phyloP scores from a whole-genome alignment of 495 filamentous ascomycete genomes.

The Staphylotrichum tortipilum region DNA sequence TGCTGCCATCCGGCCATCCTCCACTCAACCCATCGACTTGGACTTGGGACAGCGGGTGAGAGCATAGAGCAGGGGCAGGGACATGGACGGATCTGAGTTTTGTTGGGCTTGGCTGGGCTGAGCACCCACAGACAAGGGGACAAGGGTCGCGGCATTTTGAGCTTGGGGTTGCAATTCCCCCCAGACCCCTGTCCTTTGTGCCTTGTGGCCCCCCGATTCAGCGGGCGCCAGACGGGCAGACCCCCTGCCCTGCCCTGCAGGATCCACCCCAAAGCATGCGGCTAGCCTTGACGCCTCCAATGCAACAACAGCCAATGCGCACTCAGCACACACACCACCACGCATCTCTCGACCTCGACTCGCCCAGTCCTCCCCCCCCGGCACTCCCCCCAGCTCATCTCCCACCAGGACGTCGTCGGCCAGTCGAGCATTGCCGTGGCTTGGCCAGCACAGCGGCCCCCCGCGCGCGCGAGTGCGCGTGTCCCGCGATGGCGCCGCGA shows the following conservation, averaged over 20 bases:
- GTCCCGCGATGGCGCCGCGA: neutral
- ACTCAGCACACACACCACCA: too few relatives aligned
- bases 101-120: too few relatives aligned
- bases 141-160: neutral
- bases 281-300: conserved; percentile 8
- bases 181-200: neutral
- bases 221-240: neutral
- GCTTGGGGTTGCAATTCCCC: neutral
- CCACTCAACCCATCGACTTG: too few relatives aligned
- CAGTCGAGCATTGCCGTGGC: neutral
- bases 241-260: conserved; percentile 7
- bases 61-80: too few relatives aligned
- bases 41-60: too few relatives aligned
- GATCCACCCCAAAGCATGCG: neutral
- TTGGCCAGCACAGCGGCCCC: conserved; percentile 6
- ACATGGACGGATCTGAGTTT: too few relatives aligned
- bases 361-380: neutral
- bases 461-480: too few relatives aligned
- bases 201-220: too few relatives aligned
- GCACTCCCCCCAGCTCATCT: conserved; percentile 1
- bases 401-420: neutral
- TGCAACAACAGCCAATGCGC: too few relatives aligned
- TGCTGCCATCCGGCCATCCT: too few relatives aligned
- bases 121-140: too few relatives aligned
- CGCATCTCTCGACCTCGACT: conserved; percentile 9